Base-by-base conservation (phyloP, 1,139 yeast genomes). In the Taphrina confusa region DNA sequence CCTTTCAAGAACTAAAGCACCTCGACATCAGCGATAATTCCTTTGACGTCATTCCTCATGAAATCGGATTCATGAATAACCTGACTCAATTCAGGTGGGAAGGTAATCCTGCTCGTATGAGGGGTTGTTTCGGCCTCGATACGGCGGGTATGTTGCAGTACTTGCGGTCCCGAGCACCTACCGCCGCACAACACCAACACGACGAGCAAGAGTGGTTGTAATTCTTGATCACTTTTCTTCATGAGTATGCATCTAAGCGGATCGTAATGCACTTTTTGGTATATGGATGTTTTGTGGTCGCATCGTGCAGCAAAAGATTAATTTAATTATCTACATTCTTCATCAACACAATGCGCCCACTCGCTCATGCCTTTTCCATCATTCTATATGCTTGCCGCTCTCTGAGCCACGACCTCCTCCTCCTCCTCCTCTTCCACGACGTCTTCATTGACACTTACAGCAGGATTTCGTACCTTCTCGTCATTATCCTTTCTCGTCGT, bases 71-170 rank as follows among this genome's bases (percentile, higher is more conserved):
- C 52, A 31, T 47, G 52, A 27, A 27, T 12, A 27, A 42, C 30
- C 3, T 47, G 18, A 47, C 39, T 16, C 52, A 47, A 31, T 25
- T 47, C 16, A 3, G 42, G 11, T 47, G 52, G 52, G 42, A 47
- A 34, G 52, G 52, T 14, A 47, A 47, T 34, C 52, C 40, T 2
- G 52, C 31, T 3, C 52, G 52, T 1, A 47, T 47, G 52, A 27
- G 42, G 28, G 31, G 42, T 14, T 47, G 52, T 34, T 47, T 47
- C 42, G 42, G 42, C 11, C 27, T 47, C 42, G 42, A 37, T 18
- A 37, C 42, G 25, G 25, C 23, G 9, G 42, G 42, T 9, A 37
- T 37, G 9, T 18, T 37, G 25, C 6, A 18, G 25, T 37, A 37
- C 25, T 18, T 37, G 11, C 22, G 42, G 20, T 22, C 25, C 6